phyloP scores from a whole-genome alignment of 257 asterid genomes.

The Linaria vulgaris region DNA sequence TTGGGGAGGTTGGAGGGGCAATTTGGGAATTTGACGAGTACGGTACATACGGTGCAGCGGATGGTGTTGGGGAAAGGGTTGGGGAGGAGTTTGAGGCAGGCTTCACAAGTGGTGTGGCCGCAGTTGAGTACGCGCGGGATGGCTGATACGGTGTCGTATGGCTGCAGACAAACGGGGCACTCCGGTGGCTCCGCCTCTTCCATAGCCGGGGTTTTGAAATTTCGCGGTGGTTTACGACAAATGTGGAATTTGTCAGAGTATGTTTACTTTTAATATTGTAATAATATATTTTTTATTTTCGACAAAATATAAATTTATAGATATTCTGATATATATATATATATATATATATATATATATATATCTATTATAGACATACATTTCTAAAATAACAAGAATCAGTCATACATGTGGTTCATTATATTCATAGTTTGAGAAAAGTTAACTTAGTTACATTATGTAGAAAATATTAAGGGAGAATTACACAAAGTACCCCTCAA shows the following conservation, averaged over 20 bases:
- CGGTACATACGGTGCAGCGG: slow-evolving; percentile 85
- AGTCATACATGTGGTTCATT: too few relatives aligned
- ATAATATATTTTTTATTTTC: too few relatives aligned
- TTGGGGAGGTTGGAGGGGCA: slow-evolving; percentile 69
- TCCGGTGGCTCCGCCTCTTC: slow-evolving; percentile 79
- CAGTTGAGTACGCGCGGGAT: slow-evolving; percentile 87
- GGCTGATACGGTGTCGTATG: slow-evolving; percentile 50
- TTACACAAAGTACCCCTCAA: too few relatives aligned
- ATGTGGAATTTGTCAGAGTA: slow-evolving; percentile 1
- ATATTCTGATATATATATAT: too few relatives aligned
- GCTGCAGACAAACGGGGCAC: slow-evolving; percentile 85
- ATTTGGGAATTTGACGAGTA: slow-evolving; percentile 58
- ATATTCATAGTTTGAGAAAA: too few relatives aligned
- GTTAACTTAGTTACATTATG: too few relatives aligned
- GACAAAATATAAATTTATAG: too few relatives aligned
- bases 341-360: too few relatives aligned
- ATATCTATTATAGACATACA: too few relatives aligned
- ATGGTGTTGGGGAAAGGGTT: slow-evolving; percentile 66
- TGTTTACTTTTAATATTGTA: too few relatives aligned
- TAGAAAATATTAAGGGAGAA: too few relatives aligned
- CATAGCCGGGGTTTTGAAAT: slow-evolving; percentile 36
- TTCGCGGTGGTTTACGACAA: slow-evolving; percentile 5
- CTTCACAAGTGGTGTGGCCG: slow-evolving; percentile 86
- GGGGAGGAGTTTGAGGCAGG: slow-evolving; percentile 70
- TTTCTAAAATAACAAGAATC: too few relatives aligned